These are phyloP conservation scores for Ogataea ganodermae DNA, from an alignment of 805 yeast species.

Conservation along the genomic window DNA sequence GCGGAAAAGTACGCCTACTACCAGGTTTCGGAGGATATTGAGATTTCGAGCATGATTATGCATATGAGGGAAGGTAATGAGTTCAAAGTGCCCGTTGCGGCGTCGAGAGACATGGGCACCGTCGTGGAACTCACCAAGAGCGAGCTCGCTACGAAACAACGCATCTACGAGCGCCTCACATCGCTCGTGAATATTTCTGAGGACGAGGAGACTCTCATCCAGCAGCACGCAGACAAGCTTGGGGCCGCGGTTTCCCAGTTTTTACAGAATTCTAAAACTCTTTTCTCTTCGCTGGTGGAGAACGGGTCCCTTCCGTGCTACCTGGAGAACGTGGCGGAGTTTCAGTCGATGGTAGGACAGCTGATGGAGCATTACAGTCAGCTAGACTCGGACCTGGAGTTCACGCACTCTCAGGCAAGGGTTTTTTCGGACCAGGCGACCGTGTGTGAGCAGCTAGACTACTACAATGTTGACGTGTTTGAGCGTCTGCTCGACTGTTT, in stretches of 20 bases:
- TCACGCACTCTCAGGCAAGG: slow-evolving; percentile 12
- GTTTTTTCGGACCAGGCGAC: slow-evolving; percentile 17
- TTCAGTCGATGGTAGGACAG: slow-evolving; percentile 40
- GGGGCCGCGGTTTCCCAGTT: slow-evolving; percentile 14
- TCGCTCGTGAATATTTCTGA: too few species aligned
- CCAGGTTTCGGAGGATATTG: slow-evolving; percentile 22
- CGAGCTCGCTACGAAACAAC: not conserved
- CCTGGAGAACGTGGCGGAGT: slow-evolving; percentile 29
- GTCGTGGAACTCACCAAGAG: too few species aligned
- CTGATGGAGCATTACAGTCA: slow-evolving; percentile 26
- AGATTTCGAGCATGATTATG: slow-evolving; percentile 22
- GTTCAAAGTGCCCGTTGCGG: slow-evolving; percentile 1
- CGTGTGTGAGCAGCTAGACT: not conserved
- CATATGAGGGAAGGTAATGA: not conserved
- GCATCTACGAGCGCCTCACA: not conserved
- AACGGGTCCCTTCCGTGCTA: not conserved
- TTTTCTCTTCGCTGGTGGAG: slow-evolving; percentile 8
- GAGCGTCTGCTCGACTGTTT: slow-evolving; percentile 9
- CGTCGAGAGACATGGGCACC: too few species aligned
- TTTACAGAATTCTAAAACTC: not conserved
- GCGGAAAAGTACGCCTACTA: slow-evolving; percentile 10
- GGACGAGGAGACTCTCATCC: slow-evolving; percentile 24
- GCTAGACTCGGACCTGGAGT: slow-evolving; percentile 17
- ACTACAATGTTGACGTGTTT: slow-evolving; percentile 6
- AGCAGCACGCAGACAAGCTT: slow-evolving; percentile 29